Percentiles rank a stretch among this genome's conserved stretches.
These are phyloP conservation scores for Dictyostelium discoideum DNA, from an alignment of 78 protist genomes.

Conservation along the genomic window DNA sequence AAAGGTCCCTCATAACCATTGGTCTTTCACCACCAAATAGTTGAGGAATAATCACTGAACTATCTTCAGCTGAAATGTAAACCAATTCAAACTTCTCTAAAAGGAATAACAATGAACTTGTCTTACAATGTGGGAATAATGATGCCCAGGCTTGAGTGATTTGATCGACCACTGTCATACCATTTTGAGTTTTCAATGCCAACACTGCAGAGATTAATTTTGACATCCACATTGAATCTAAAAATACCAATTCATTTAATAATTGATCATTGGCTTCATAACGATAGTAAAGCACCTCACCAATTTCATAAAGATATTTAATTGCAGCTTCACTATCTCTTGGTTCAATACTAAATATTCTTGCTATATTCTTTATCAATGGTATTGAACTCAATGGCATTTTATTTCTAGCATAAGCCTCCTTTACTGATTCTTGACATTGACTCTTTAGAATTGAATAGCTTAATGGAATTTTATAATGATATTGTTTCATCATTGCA, in stretches of 20 bases:
- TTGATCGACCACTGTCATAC: conserved; percentile 4
- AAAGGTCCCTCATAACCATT: conserved; percentile 14
- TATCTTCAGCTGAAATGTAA: conserved; percentile 6
- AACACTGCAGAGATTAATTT: not conserved
- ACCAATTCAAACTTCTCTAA: conserved; percentile 53
- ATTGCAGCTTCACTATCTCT: conserved; percentile 42
- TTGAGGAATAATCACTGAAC: conserved; percentile 33
- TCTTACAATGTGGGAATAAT: not conserved
- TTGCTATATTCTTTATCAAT: not conserved
- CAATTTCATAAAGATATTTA: conserved; percentile 27
- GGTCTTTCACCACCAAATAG: conserved; percentile 62
- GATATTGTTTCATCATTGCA: conserved; percentile 24
- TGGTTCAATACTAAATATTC: conserved; percentile 16
- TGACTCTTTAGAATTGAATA: conserved; percentile 33
- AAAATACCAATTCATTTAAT: conserved; percentile 34
- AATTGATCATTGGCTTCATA: conserved; percentile 34
- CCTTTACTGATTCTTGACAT: not conserved
- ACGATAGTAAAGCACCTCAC: conserved; percentile 28
- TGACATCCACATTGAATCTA: conserved; percentile 52
- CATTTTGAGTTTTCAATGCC: conserved; percentile 56
- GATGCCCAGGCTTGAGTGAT: conserved; percentile 8
- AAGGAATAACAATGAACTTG: not conserved
- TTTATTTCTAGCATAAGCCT: not conserved
- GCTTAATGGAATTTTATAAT: conserved; percentile 18
- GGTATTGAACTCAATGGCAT: conserved; percentile 29